Evolutionary conservation across 2,329 filamentous ascomycete genomes (phyloP).

Genomic region (Fusarium nurragi): DNA sequence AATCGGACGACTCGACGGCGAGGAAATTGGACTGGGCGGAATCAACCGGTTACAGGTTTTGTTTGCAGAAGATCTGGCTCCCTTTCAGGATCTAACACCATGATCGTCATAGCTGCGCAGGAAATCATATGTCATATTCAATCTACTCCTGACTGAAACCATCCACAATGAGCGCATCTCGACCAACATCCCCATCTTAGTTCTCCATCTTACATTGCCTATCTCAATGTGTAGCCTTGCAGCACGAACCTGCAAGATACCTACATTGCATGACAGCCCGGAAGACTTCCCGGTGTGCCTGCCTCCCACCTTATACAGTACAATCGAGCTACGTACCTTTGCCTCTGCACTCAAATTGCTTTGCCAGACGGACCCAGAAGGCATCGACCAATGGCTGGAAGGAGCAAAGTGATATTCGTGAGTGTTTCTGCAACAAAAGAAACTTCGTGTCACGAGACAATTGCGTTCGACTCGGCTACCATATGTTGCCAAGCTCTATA

Average conservation of each 20-base stretch:
- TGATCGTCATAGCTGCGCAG: background rate
- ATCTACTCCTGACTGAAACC: background rate
- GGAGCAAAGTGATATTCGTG: background rate
- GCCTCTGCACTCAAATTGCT: background rate
- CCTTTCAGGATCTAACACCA: background rate
- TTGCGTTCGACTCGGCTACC: background rate
- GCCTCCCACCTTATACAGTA: background rate
- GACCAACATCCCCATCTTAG: background rate
- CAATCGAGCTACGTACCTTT: background rate
- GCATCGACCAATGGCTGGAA: background rate
- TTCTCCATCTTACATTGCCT: conserved; percentile 6
- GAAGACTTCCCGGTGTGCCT: background rate
- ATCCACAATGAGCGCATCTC: background rate
- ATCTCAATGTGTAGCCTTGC: background rate
- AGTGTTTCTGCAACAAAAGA: background rate
- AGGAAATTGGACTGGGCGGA: conserved; percentile 25
- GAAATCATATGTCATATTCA: background rate
- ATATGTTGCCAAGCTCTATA: background rate
- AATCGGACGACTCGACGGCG: conserved; percentile 18
- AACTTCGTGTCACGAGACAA: background rate
- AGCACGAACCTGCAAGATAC: background rate
- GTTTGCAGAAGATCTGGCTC: conserved; percentile 20
- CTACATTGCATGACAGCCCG: background rate
- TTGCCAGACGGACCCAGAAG: background rate
- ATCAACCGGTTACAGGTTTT: conserved; percentile 25